Conservation (phyloP, 176 grass and related monocot genomes). For the Avena sativa region DNA sequence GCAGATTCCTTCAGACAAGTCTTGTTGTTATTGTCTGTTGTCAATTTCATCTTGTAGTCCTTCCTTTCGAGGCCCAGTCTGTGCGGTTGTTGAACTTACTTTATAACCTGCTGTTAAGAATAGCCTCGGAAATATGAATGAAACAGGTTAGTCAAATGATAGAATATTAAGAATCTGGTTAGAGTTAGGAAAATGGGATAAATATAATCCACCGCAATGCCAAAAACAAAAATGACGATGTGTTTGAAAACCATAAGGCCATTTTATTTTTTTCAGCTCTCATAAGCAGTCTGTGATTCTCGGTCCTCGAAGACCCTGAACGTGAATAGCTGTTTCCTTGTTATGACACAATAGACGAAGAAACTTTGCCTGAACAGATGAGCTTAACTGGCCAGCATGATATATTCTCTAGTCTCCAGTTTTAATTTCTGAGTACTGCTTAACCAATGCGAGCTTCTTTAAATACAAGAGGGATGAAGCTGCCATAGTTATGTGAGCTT, state of each 20-base stretch:
- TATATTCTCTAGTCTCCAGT: too few species aligned
- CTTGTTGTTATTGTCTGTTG: slow-evolving; percentile 46
- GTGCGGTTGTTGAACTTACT: not conserved
- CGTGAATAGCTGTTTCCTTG: not conserved
- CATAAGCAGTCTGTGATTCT: slow-evolving; percentile 24
- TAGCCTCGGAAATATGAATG: not conserved
- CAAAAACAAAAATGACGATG: slow-evolving; percentile 9
- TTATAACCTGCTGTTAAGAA: not conserved
- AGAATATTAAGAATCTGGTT: not conserved
- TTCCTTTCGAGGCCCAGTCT: not conserved
- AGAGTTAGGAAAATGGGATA: not conserved
- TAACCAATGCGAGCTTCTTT: not conserved
- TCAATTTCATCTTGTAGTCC: slow-evolving; percentile 41
- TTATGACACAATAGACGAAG: not conserved
- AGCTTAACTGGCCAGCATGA: too few species aligned
- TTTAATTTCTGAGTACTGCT: not conserved
- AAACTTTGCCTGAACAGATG: slow-evolving; percentile 7
- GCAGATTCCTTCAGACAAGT: slow-evolving; percentile 55
- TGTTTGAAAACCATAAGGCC: slow-evolving; percentile 49
- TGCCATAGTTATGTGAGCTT: not conserved
- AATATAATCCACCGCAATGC: not conserved
- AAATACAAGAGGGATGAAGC: not conserved
- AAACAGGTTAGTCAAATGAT: not conserved
- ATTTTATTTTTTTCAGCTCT: slow-evolving; percentile 53
- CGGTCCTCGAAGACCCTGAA: slow-evolving; percentile 49